Percentiles rank a stretch among this genome's conserved stretches.
These are phyloP conservation scores for Pharnaceum exiguum DNA, from an alignment of 148 eudicot species.

Conservation along the genomic window DNA sequence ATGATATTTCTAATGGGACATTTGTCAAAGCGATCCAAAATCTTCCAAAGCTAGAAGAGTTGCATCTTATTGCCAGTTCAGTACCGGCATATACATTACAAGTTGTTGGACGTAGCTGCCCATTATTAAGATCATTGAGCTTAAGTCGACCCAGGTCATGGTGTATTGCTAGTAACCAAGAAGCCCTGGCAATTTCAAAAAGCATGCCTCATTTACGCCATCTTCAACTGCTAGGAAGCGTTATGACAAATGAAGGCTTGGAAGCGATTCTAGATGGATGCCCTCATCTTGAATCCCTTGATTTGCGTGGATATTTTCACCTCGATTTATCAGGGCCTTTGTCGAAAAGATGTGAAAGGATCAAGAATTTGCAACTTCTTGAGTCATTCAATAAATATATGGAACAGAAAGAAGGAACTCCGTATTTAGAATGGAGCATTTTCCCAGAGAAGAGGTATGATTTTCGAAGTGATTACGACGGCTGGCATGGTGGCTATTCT, in stretches of 20 bases:
- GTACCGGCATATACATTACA: conserved; percentile 18
- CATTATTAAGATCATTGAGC: conserved; percentile 32
- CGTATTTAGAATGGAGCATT: too few species aligned
- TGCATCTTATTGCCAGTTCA: conserved; percentile 21
- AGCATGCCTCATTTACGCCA: conserved; percentile 27
- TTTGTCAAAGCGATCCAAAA: conserved; percentile 32
- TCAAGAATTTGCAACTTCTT: conserved; percentile 22
- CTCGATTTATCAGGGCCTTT: conserved; percentile 15
- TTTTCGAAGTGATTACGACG: too few species aligned
- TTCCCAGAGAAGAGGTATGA: too few species aligned
- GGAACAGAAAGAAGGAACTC: too few species aligned
- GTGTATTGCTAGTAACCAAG: conserved; percentile 11
- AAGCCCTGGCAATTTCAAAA: conserved; percentile 29
- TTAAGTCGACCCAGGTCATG: conserved; percentile 21
- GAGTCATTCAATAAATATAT: conserved; percentile 6
- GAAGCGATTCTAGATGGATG: conserved; percentile 34
- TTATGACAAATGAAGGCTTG: conserved; percentile 28
- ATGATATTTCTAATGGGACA: conserved; percentile 16
- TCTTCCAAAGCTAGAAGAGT: conserved; percentile 42
- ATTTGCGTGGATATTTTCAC: conserved; percentile 21
- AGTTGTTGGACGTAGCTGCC: conserved; percentile 38
- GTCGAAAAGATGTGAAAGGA: conserved; percentile 21
- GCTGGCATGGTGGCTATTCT: too few species aligned
- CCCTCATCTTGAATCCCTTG: conserved; percentile 35
- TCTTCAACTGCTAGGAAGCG: conserved; percentile 30